Evolutionary conservation across 495 filamentous ascomycete genomes (phyloP).

Genomic region (Poronia punctata): DNA sequence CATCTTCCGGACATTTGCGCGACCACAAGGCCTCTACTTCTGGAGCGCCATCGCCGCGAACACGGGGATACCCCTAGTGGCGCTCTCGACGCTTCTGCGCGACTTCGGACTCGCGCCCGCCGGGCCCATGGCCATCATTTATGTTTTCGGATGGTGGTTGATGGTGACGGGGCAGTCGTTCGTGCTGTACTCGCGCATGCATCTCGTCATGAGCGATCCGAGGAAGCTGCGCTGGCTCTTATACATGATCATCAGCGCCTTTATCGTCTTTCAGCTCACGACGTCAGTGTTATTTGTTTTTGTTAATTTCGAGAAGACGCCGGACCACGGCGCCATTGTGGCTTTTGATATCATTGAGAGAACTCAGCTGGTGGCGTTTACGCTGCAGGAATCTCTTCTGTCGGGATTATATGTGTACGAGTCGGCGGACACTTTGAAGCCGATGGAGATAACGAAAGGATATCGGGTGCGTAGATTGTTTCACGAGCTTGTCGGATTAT

Average conservation of each 20-base stretch:
- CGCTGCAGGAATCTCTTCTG: constrained; percentile 50
- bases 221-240: constrained; percentile 46
- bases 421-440: constrained; percentile 43
- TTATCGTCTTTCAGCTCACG: constrained; percentile 48
- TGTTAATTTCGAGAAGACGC: constrained; percentile 41
- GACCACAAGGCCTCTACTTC: constrained; percentile 33
- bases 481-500: constrained; percentile 43
- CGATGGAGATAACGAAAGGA: constrained; percentile 20
- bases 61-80: constrained; percentile 49
- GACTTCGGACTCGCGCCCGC: constrained; percentile 35
- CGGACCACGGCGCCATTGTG: constrained; percentile 26
- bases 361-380: constrained; percentile 50
- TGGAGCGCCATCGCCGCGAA: constrained; percentile 34
- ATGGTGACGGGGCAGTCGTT: constrained; percentile 64
- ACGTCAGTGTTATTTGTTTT: constrained; percentile 38
- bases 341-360: constrained; percentile 51
- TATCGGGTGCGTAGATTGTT: constrained; percentile 1
- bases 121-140: constrained; percentile 31
- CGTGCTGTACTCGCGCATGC: constrained; percentile 59
- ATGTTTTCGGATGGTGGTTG: constrained; percentile 47
- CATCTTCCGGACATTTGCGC: constrained; percentile 40
- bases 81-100: constrained; percentile 44
- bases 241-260: constrained; percentile 51
- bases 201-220: constrained; percentile 44
- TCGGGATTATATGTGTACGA: constrained; percentile 53